Evolutionary conservation across 129 eudicot genomes (phyloP).

Genomic region (Ambrosia trifida): DNA sequence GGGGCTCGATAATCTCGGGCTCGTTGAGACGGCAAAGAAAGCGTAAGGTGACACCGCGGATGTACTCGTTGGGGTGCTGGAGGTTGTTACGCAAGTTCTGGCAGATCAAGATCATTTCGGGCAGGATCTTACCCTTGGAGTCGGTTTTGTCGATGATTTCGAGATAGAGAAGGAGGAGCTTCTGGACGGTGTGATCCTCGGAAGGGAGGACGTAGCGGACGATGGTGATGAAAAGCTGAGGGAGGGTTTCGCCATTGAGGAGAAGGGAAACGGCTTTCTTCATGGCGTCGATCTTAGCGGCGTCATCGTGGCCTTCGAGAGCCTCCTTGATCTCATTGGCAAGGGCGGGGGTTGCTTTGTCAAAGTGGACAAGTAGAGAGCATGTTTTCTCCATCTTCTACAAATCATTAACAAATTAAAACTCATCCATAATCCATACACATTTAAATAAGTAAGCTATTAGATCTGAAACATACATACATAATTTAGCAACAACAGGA

Average conservation of each 20-base stretch:
- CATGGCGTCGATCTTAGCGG: conserved; percentile 90
- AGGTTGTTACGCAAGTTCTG: conserved; percentile 87
- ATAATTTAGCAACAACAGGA: too few species aligned
- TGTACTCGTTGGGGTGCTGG: conserved; percentile 92
- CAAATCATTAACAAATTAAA: too few species aligned
- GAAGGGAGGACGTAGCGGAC: conserved; percentile 94
- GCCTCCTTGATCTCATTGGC: conserved; percentile 96
- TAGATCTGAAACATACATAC: too few species aligned
- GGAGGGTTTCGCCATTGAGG: conserved; percentile 88
- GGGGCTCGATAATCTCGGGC: conserved; percentile 87
- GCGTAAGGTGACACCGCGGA: conserved; percentile 90
- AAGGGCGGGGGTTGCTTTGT: conserved; percentile 92
- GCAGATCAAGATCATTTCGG: conserved; percentile 96
- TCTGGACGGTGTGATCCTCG: conserved; percentile 89
- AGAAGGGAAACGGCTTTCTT: conserved; percentile 88
- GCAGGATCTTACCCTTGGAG: conserved; percentile 66
- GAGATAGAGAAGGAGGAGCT: conserved; percentile 69
- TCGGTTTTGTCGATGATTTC: conserved; percentile 94
- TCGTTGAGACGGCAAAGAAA: conserved; percentile 86
- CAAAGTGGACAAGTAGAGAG: conserved; percentile 78
- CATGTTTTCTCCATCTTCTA: conserved; percentile 92
- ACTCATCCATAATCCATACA: too few species aligned
- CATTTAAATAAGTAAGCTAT: too few species aligned
- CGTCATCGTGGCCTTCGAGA: conserved; percentile 82
- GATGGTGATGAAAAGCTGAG: conserved; percentile 90